Base-by-base conservation (phyloP, 169 alveolate species). In the Cryptosporidium bovis region DNA sequence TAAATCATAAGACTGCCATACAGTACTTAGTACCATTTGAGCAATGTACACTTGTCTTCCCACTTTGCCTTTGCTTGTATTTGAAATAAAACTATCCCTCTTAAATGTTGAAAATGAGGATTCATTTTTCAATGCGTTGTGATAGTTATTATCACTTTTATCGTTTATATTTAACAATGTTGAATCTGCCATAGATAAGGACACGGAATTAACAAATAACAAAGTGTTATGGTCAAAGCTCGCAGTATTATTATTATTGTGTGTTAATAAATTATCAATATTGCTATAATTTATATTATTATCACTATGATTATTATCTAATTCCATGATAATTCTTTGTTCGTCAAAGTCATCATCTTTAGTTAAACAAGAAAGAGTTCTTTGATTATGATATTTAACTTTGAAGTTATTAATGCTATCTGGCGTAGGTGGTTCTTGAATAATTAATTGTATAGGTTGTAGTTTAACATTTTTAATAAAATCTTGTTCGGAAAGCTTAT, bases 1-100 rank as follows among this genome's bases (percentile, higher is more conserved):
- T 56, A 77, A 66, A 48, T 77, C 87, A 46, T 77, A 77, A n/a
- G 71, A 77, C 27, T 77, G 87, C 87, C 87, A 77, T 1, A 77
- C 87, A 2, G 87, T 77, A 36, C 71, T 77, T 34, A 77, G 50
- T 16, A 77, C 71, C 87, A 77, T 77, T 24, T 77, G 87, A 13
- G 77, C 87, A 58, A 77, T 77, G 13, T 77, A 77, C 2, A 77
- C 71, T 3, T 77, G 87, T 40, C 87, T 56, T 33, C 87, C 87
- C 2, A 77, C 34, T 44, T 77, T 77, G 16, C 46, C 51, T 27
- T 50, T 77, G 13, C 71, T 24, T 13, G 34, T 60, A 62, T 77
- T 62, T 13, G 87, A 77, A 60, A 34, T 20, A 8, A 58, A 40
- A 60, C 87, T 77, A 40, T 62, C 71, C 55, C 87, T 77, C 31